phyloP scores from a whole-genome alignment of 495 filamentous ascomycete genomes.

The Tetracladium marchalianum region DNA sequence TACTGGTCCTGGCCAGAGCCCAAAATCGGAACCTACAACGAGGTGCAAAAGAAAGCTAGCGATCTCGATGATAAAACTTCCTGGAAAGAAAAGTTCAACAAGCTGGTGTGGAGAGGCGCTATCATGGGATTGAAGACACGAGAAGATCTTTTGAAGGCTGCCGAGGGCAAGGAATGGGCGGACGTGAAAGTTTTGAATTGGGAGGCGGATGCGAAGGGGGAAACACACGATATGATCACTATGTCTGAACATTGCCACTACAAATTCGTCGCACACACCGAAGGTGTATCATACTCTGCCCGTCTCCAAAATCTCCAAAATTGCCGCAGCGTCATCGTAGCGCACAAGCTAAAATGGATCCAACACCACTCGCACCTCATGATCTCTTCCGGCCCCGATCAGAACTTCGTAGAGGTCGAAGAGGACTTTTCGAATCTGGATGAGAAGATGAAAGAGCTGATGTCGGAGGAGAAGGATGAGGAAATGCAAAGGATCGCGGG shows the following conservation, averaged over 20 bases:
- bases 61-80: constrained; percentile 16
- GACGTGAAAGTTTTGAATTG: background rate
- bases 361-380: constrained; percentile 32
- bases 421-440: constrained; percentile 44
- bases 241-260: constrained; percentile 51
- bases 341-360: constrained; percentile 34
- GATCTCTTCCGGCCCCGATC: constrained; percentile 34
- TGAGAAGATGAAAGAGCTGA: constrained; percentile 38
- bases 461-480: constrained; percentile 37
- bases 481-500: constrained; percentile 38
- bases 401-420: constrained; percentile 49
- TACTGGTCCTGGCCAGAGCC: constrained; percentile 53
- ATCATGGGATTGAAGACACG: background rate
- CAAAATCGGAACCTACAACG: constrained; percentile 40
- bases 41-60: constrained; percentile 33
- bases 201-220: background rate
- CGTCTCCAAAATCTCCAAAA: constrained; percentile 47
- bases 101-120: constrained; percentile 49
- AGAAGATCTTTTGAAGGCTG: constrained; percentile 22
- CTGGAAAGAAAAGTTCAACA: constrained; percentile 42
- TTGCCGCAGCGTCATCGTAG: constrained; percentile 46
- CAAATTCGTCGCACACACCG: constrained; percentile 45
- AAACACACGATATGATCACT: constrained; percentile 26
- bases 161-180: background rate
- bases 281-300: constrained; percentile 32